phyloP scores from a whole-genome alignment of 495 filamentous ascomycete genomes.

The Rhypophila decipiens region DNA sequence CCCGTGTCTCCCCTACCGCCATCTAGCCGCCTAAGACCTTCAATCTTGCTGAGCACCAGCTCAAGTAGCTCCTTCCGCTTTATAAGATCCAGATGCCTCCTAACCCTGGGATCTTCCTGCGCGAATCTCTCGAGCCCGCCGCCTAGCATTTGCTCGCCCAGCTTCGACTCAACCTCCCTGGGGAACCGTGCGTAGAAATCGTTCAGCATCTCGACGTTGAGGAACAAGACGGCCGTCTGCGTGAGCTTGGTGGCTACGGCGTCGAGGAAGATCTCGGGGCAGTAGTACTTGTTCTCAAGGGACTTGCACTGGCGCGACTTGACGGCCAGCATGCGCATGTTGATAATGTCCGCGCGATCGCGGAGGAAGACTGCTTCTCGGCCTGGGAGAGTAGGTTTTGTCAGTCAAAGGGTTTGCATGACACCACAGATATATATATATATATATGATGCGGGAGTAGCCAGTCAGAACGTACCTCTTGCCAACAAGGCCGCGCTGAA shows the following conservation, averaged over 20 bases:
- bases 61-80: slow-evolving; percentile 87
- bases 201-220: slow-evolving; percentile 92
- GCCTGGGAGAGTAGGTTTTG: too few relatives aligned
- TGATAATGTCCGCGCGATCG: slow-evolving; percentile 80
- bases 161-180: slow-evolving; percentile 76
- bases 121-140: slow-evolving; percentile 85
- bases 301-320: slow-evolving; percentile 80
- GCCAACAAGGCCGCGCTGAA: slow-evolving; percentile 77
- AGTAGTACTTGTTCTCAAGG: slow-evolving; percentile 86
- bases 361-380: slow-evolving; percentile 90
- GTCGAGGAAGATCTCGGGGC: slow-evolving; percentile 95
- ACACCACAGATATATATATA: too few relatives aligned
- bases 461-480: too few relatives aligned
- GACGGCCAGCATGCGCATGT: slow-evolving; percentile 79
- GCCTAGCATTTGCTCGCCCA: slow-evolving; percentile 74
- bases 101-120: slow-evolving; percentile 82
- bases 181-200: slow-evolving; percentile 99
- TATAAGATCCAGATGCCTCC: slow-evolving; percentile 85
- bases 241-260: slow-evolving; percentile 94
- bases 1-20: too few relatives aligned
- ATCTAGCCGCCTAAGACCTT: slow-evolving; percentile 75
- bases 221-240: slow-evolving; percentile 89
- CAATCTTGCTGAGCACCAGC: slow-evolving; percentile 88
- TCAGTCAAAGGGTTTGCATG: too few relatives aligned
- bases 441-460: too few relatives aligned